Evolutionary conservation across 1,284 basidiomycete species (phyloP).

Genomic region (Ustilago shanxiensis): DNA sequence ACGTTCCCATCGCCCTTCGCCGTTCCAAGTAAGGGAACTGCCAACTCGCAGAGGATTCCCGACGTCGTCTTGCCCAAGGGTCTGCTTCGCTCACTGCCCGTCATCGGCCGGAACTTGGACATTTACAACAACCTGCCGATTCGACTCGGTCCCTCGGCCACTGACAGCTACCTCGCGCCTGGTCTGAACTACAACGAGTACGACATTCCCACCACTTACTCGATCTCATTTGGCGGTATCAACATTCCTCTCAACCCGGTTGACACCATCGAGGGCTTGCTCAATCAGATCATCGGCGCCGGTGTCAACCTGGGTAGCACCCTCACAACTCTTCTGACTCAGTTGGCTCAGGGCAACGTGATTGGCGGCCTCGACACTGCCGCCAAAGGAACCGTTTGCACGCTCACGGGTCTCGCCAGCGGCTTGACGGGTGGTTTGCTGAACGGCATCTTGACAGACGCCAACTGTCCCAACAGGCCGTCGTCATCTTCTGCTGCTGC

Average conservation of each 20-base stretch:
- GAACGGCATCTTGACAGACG: constrained; percentile 18
- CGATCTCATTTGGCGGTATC: constrained; percentile 15
- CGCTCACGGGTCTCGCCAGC: constrained; percentile 11
- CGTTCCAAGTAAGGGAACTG: constrained; percentile 15
- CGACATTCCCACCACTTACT: constrained; percentile 47
- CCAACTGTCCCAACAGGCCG: constrained; percentile 26
- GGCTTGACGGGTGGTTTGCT: constrained; percentile 20
- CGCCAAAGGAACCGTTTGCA: constrained; percentile 16
- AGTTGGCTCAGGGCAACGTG: constrained; percentile 23
- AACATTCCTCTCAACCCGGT: constrained; percentile 28
- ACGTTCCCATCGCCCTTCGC: constrained; percentile 43
- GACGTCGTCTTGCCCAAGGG: constrained; percentile 56
- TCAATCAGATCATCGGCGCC: neutral
- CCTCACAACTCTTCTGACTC: constrained; percentile 9
- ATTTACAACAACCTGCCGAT: constrained; percentile 48
- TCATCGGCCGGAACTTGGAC: constrained; percentile 55
- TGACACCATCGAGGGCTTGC: constrained; percentile 12
- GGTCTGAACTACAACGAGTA: constrained; percentile 56
- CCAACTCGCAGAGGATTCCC: constrained; percentile 38
- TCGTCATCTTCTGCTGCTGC: constrained; percentile 14
- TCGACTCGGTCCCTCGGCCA: constrained; percentile 38
- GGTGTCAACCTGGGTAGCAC: constrained; percentile 16
- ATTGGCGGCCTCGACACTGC: constrained; percentile 21
- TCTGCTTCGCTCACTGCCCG: constrained; percentile 37
- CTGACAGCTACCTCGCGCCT: constrained; percentile 49